Base-by-base conservation (phyloP, 31 red algal genomes). In the Odonthalia washingtoniensis region DNA sequence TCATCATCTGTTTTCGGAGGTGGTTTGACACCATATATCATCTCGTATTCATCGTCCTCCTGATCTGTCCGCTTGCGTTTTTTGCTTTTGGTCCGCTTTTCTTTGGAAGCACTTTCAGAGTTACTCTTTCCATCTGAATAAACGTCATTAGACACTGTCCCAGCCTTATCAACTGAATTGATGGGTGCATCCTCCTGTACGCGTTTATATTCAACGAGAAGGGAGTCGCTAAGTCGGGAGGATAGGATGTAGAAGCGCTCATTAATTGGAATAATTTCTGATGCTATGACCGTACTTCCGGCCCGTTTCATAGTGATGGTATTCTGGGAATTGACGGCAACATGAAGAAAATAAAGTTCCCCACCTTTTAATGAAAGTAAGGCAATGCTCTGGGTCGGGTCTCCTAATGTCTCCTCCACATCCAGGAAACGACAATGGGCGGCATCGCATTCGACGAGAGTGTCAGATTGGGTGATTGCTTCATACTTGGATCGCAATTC, bases 321-420 rank as follows among this genome's bases (percentile, higher is more conserved):
- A 53, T 81, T 93, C 75, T 81, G 65, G 52, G 88, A 83, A 74
- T 70, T 78, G 37, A 81, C 83, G 43, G 87, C 90, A 75, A 96
- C 62, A 49, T 82, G 72, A 43, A 96, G 70, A 81, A 96, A 87
- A 82, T 96, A 96, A 78, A 96, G 94, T 68, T 96, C 94, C 61
- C 94, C 94, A 80, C 94, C 94, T 83, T 96, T 96, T 77, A 96
- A 85, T 73, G 94, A 96, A 62, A 96, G 85, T 66, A 96, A 80
- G 43, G 90, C 94, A 74, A 83, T 74, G 63, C 94, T 89, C 46
- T 91, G 89, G 33, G 67, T 40, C 41, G 70, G 17, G 62, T 85
- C 92, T 41, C 37, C 52, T 21, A 65, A 41, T 34, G 34, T 75
- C 65, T 95, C 85, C 70, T 91, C 86, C 46, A 81, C 14, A 75